Evolutionary conservation across 2,329 filamentous ascomycete species (phyloP), one percentile per base, ranked within the genome.

Genomic region (Aspergillus sp.): DNA sequence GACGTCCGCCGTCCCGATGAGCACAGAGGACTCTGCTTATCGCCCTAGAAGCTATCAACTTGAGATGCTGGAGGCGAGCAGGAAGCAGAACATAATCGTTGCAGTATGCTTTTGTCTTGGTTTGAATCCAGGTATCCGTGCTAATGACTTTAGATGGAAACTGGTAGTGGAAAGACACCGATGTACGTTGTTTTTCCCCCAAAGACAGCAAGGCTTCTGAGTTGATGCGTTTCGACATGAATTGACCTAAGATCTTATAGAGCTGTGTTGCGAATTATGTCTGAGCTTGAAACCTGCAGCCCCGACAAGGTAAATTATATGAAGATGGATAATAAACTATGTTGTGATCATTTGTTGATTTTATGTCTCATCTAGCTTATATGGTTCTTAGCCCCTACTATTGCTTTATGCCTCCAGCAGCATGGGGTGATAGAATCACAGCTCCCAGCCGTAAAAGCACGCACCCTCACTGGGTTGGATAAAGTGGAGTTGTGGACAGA

Each of bases 141-240:
- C 33, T 42, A 29, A 27, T 12, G 9, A 12, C 33, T 37, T 11
- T 35, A 86, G 84, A 90, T 90, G 86, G 85, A 87, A 49, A 90
- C 86, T 0, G 86, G 86, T 1, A 88, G 79, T 50, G 86, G 86
- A 2, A 90, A 90, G 62, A 90, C 86, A 3, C 82, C 85, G 51
- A 78, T 90, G 85, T 88, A 75, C 31, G 27, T 10, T 19, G 12
- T 47, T 37, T 37, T 29, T 29, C 32, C 42, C 38, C 37, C 42
- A 44, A 4, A 19, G 19, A 19, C 19, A 19, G 19, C 19, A 19
- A 19, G 19, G 2, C 19, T 19, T 2, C 19, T 19, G 19, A 19
- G 19, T 19, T 19, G 19, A 19, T 19, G 19, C 4, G 19, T 19
- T 19, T 19, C 19, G 19, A 19, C 19, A 19, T 19, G 19, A 19